A percentile compares a stretch with the other conserved stretches of the same genome.
phyloP scores from a whole-genome alignment of 2,329 filamentous ascomycete genomes.

The Nannizziopsis barbatae region DNA sequence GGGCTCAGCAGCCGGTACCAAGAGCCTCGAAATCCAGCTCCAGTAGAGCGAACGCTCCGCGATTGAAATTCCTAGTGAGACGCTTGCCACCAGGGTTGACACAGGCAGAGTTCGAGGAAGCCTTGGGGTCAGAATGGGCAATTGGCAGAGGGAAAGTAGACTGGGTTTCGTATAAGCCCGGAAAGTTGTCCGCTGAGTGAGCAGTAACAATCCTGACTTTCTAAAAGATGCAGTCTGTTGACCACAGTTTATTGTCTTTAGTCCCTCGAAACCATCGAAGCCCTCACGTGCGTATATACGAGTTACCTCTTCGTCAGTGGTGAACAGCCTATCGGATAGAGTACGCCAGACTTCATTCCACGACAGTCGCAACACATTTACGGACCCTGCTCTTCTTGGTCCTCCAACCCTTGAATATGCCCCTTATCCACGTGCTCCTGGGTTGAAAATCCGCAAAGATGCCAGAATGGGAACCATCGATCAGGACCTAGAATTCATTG shows the following conservation, averaged over 20 bases:
- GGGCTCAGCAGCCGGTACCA: constrained; percentile 30
- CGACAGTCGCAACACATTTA: constrained; percentile 67
- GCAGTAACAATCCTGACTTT: constrained; percentile 25
- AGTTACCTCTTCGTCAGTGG: constrained; percentile 58
- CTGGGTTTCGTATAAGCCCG: constrained; percentile 62
- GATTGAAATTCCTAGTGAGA: constrained; percentile 74
- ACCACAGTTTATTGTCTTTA: constrained; percentile 27
- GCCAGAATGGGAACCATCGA: constrained; percentile 88
- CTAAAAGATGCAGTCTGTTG: neutral
- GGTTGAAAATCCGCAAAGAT: constrained; percentile 63
- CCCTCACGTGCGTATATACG: constrained; percentile 76
- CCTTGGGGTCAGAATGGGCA: constrained; percentile 72
- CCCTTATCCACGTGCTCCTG: constrained; percentile 71
- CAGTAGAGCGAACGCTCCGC: constrained; percentile 42
- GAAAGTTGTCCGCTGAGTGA: constrained; percentile 77
- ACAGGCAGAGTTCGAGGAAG: constrained; percentile 59
- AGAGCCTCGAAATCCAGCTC: neutral
- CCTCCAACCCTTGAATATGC: constrained; percentile 73
- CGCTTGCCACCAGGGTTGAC: constrained; percentile 79
- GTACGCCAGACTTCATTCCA: constrained; percentile 62
- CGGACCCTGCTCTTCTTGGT: constrained; percentile 60
- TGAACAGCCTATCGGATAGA: constrained; percentile 55
- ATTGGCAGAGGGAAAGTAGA: constrained; percentile 70
- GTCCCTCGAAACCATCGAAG: constrained; percentile 71
- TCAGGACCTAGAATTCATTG: constrained; percentile 90